These are phyloP conservation scores for Euphrasia arctica DNA, from an alignment of 305 asterid species.

Conservation along the genomic window DNA sequence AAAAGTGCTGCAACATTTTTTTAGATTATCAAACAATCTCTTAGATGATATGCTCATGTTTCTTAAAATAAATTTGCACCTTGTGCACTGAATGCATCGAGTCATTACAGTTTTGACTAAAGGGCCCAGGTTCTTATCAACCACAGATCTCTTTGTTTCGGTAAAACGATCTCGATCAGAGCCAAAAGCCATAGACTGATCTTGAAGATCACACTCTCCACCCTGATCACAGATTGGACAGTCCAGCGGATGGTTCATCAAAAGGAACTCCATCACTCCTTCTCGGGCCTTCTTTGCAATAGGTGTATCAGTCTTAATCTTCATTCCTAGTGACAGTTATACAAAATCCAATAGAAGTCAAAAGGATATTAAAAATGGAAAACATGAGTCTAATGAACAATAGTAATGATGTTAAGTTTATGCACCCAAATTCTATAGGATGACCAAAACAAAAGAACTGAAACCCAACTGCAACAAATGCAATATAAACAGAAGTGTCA, in stretches of 20 bases:
- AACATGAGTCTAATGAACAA: background rate
- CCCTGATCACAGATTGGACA: slow-evolving; percentile 99
- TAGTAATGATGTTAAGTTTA: background rate
- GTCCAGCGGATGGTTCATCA: slow-evolving; percentile 80
- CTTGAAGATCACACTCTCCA: slow-evolving; percentile 98
- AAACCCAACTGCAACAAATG: background rate
- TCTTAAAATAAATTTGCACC: slow-evolving; percentile 37
- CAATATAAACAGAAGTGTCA: slow-evolving; percentile 1
- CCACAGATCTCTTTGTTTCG: slow-evolving; percentile 91
- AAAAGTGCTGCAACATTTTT: no score
- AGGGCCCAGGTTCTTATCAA: slow-evolving; percentile 97
- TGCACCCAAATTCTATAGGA: slow-evolving; percentile 15
- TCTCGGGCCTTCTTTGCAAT: slow-evolving; percentile 83
- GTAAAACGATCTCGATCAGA: slow-evolving; percentile 97
- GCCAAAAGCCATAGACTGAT: slow-evolving; percentile 98
- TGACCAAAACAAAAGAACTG: slow-evolving; percentile 7
- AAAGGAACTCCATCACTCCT: slow-evolving; percentile 86
- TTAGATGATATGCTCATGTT: slow-evolving; percentile 3
- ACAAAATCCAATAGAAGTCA: slow-evolving; percentile 6
- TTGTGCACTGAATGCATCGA: slow-evolving; percentile 96
- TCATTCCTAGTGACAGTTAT: slow-evolving; percentile 55
- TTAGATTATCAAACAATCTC: no score
- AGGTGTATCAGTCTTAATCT: slow-evolving; percentile 82
- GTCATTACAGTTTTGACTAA: slow-evolving; percentile 99
- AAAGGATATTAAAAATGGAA: background rate